Conservation (phyloP, 768 basidiomycete species). For the Russula sp. region DNA sequence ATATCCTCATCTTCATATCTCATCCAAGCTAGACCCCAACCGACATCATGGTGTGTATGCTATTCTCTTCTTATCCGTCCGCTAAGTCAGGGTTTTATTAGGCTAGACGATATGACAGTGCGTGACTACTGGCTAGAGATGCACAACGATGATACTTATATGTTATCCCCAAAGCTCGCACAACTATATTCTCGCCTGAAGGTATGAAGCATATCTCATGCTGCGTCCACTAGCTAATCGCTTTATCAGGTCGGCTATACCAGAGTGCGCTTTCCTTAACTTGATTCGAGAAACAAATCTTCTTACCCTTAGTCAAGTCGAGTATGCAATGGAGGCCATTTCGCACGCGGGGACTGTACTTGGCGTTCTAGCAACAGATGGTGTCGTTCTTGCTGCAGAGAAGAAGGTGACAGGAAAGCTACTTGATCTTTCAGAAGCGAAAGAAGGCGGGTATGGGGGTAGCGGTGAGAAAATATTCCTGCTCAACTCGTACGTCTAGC, state of each 20-base stretch:
- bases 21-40: neutral
- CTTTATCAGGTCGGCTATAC: slow-evolving; percentile 80
- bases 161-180: slow-evolving; percentile 61
- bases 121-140: slow-evolving; percentile 37
- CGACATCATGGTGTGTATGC: slow-evolving; percentile 22
- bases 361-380: slow-evolving; percentile 87
- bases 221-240: slow-evolving; percentile 19
- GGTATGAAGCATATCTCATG: slow-evolving; percentile 47
- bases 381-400: slow-evolving; percentile 90
- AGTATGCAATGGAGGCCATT: slow-evolving; percentile 99
- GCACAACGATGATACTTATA: slow-evolving; percentile 17
- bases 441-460: slow-evolving; percentile 88
- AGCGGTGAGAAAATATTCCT: slow-evolving; percentile 98
- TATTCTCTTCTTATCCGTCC: neutral
- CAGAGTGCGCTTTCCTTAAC: slow-evolving; percentile 64
- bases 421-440: slow-evolving; percentile 81
- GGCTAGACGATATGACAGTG: slow-evolving; percentile 96
- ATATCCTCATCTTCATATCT: slow-evolving; percentile 1
- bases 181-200: slow-evolving; percentile 99
- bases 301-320: slow-evolving; percentile 53
- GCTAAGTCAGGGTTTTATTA: slow-evolving; percentile 34
- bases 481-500: slow-evolving; percentile 71
- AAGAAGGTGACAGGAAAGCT: slow-evolving; percentile 99
- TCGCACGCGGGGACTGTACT: slow-evolving; percentile 92
- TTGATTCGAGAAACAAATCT: slow-evolving; percentile 18